Base-by-base conservation (phyloP, 2,329 filamentous ascomycete species). In the Fusarium udum region DNA sequence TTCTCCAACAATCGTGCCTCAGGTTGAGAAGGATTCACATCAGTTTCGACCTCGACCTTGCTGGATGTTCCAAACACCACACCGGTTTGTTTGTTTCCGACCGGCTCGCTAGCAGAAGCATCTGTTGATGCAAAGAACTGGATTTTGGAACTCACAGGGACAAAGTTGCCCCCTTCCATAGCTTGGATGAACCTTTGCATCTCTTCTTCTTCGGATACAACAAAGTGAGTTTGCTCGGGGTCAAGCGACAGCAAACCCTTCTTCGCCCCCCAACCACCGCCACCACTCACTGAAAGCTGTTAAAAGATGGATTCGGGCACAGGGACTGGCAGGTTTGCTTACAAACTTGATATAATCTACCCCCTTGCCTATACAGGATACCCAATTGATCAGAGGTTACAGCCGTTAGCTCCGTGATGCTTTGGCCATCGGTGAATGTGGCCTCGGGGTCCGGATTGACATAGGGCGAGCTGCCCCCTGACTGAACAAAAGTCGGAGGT, bases 181-280 rank as follows among this genome's bases (percentile, higher is more conserved):
- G 85, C 84, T 51, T 83, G 82, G 72, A 90, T 86, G 69, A 91
- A 90, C 69, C 81, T 83, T 40, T 87, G 83, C 73, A 91, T 84
- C 58, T 86, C 83, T 26, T 88, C 85, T 39, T 89, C 83, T 43
- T 87, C 85, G 3, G 82, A 79, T 1, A 80, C 58, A 13, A 84
- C 79, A 24, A 83, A 83, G 75, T 89, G 88, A 26, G 80, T 85
- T 22, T 84, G 87, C 72, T 93, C 88, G 7, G 94, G 93, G 77
- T 96, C 93, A 8, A 97, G 85, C 11, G 93, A 94, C 7, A 97
- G 83, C 1, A 97, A 84, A 1, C 94, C 94, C 76, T 92, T 90
- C 80, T 95, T 96, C 63, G 88, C 85, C 22, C 94, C 94, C 94
- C 94, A 97, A 26, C 94, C 94, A 46, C 94, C 94, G 51, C 94